These are phyloP conservation scores for Larix kaempferi DNA, from an alignment of 75 land plant genomes.

Conservation along the genomic window DNA sequence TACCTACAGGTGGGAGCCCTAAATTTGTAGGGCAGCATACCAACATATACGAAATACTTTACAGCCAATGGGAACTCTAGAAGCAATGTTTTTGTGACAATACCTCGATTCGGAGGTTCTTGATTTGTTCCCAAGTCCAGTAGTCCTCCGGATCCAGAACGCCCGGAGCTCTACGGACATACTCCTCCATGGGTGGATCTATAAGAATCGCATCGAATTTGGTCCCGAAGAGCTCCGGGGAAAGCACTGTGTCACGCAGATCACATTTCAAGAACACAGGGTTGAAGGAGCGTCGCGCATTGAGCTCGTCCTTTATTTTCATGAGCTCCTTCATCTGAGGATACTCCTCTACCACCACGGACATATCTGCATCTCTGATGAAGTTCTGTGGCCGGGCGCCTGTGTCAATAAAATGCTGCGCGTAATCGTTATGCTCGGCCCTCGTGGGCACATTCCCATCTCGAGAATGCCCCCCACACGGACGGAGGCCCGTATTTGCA, in stretches of 20 bases:
- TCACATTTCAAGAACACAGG: slow-evolving; percentile 84
- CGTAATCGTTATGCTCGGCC: slow-evolving; percentile 90
- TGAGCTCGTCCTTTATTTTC: slow-evolving; percentile 82
- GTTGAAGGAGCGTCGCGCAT: slow-evolving; percentile 60
- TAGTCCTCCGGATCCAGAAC: slow-evolving; percentile 81
- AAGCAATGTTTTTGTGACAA: too few species aligned
- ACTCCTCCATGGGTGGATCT: slow-evolving; percentile 98
- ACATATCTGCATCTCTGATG: slow-evolving; percentile 82
- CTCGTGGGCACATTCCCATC: slow-evolving; percentile 88
- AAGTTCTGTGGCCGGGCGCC: slow-evolving; percentile 89
- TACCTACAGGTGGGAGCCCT: too few species aligned
- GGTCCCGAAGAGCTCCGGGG: slow-evolving; percentile 74
- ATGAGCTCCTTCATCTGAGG: slow-evolving; percentile 93
- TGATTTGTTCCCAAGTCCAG: slow-evolving; percentile 43
- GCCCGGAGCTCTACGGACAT: slow-evolving; percentile 93
- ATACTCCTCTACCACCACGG: slow-evolving; percentile 83
- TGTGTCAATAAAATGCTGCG: slow-evolving; percentile 93
- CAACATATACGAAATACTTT: too few species aligned
- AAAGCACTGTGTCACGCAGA: slow-evolving; percentile 50
- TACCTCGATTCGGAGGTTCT: slow-evolving; percentile 37
- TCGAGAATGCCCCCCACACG: slow-evolving; percentile 62
- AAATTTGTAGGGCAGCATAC: too few species aligned
- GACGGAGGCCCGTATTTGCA: slow-evolving; percentile 46
- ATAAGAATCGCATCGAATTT: slow-evolving; percentile 96
- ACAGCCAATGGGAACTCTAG: too few species aligned